phyloP scores from a whole-genome alignment of 805 yeast genomes.

The Schwanniomyces vanrijiae region DNA sequence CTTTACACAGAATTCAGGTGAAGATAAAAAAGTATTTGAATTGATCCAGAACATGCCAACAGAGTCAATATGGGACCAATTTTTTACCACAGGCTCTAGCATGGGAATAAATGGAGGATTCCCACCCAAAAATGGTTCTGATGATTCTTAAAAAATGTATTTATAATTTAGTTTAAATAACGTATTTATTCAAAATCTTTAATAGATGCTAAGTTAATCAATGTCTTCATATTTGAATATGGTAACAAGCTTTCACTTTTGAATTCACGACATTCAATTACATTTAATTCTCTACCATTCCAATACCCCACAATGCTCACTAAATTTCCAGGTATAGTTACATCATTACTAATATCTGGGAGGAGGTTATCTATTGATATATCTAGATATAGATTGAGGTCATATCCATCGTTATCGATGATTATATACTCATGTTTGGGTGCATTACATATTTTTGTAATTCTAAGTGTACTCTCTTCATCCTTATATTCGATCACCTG shows the following conservation, averaged over 20 bases:
- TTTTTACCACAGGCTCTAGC: conserved; percentile 34
- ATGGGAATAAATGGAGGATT: conserved; percentile 1
- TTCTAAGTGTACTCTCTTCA: conserved; percentile 9
- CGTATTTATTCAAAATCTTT: conserved; percentile 6
- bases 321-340: conserved; percentile 18
- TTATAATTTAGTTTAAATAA: neutral
- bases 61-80: conserved; percentile 70
- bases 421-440: conserved; percentile 10
- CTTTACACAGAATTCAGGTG: conserved; percentile 34
- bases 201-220: conserved; percentile 15
- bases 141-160: neutral
- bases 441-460: conserved; percentile 18
- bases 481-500: conserved; percentile 24
- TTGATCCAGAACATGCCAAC: conserved; percentile 62
- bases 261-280: conserved; percentile 21
- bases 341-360: neutral
- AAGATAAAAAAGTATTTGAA: conserved; percentile 58
- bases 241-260: conserved; percentile 8
- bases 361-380: neutral
- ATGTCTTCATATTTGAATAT: conserved; percentile 9
- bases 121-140: neutral
- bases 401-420: no score
- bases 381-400: neutral
- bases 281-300: conserved; percentile 25
- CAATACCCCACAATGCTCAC: conserved; percentile 31